Base-by-base conservation (phyloP, 2,329 filamentous ascomycete species). In the Hypomyces perniciosus region DNA sequence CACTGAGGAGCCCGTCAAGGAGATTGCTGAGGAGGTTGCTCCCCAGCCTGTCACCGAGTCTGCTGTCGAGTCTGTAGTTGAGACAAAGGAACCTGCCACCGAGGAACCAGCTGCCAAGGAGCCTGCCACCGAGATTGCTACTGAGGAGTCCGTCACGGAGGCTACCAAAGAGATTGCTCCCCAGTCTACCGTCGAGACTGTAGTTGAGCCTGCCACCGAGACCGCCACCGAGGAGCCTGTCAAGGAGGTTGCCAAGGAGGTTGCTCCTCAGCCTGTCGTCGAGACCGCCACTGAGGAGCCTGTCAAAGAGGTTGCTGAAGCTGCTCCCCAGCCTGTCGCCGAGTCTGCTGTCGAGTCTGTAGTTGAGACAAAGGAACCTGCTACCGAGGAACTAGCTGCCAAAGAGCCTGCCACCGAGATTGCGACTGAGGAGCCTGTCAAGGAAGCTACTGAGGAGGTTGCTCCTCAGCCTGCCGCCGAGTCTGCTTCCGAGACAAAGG, bases 41-140 rank as follows among this genome's bases (percentile, higher is more conserved):
- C 40, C n/a, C 20, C 20, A 8, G n/a, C n/a, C n/a, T n/a, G n/a
- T n/a, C n/a, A n/a, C n/a, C n/a, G n/a, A n/a, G n/a, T n/a, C n/a
- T n/a, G n/a, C n/a, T n/a, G n/a, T n/a, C n/a, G 38, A 48, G 27
- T 29, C 39, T 42, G 44, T 28, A 9, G 7, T 20, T 13, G n/a
- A n/a, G n/a, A n/a, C n/a, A n/a, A n/a, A n/a, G n/a, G n/a, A n/a
- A n/a, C n/a, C n/a, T n/a, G n/a, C n/a, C n/a, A 5, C 38, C 26
- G 38, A 55, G n/a, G 38, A 51, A 34, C 42, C 38, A 20, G 33
- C 41, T 33, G 13, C 44, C 35, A 46, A 43, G 41, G 48, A 50
- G 39, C 39, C 35, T 30, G 26, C 38, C 5, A n/a, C n/a, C n/a
- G n/a, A n/a, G n/a, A n/a, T n/a, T n/a, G n/a, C n/a, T n/a, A n/a